Evolutionary conservation across 176 grass and related monocot species (phyloP), one percentile per base, ranked within the genome.

Genomic region (Juncus effusus): DNA sequence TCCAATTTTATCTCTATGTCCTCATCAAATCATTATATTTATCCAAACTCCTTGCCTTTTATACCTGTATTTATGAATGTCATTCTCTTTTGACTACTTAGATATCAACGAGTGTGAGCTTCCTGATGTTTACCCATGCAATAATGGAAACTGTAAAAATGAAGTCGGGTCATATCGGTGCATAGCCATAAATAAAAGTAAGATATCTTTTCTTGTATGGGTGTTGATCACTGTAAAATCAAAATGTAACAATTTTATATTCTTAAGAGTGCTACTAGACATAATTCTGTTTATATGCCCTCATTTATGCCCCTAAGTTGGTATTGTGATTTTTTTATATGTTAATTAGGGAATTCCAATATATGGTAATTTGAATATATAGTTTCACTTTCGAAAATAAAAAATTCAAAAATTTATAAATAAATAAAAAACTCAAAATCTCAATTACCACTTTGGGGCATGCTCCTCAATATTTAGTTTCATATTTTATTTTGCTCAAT

Each of bases 41-140:
- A 28, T 28, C 19, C 19, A 28, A 28, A 28, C 19, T 1, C 19
- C 19, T 28, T 28, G 19, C 19, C 19, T 28, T 28, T 28, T 28
- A 28, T 28, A 28, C 19, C 19, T 28, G 19, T 28, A 28, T 28
- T 28, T 28, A 28, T 28, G 19, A 28, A 28, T 28, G 19, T 28
- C 19, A 28, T 28, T 28, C 19, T 28, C 19, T 28, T 28, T 13
- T 76, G 6, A 2, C n/a, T 36, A 1, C 5, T 38, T 71, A 88
- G 90, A 95, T 35, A 80, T 95, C 50, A 16, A 95, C 12, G 90
- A 89, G 62, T 95, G 89, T 66, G 3, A 28, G 7, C 37, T 7
- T 19, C 3, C 6, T 10, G 6, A 79, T 0, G 0, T 76, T 4
- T 79, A 77, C 42, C 51, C 52, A 37, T 92, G 84, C 75, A 59